These are phyloP conservation scores for Barbatosphaeria neglecta DNA, from an alignment of 495 filamentous ascomycete species.

Conservation along the genomic window DNA sequence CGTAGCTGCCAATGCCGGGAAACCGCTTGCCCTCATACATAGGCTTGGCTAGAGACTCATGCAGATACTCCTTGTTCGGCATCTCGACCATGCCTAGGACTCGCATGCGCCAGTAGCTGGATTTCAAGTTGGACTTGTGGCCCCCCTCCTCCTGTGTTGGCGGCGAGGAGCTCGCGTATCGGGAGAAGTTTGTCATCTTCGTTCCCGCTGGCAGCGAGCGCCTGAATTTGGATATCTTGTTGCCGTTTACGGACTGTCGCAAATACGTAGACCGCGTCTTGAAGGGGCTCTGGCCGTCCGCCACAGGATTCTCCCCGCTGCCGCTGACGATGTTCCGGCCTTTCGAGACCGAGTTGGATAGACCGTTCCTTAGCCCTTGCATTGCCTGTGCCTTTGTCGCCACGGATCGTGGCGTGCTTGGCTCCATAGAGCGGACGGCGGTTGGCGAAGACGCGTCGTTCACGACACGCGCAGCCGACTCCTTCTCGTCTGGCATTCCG, in stretches of 20 bases:
- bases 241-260: slow-evolving; percentile 6
- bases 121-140: slow-evolving; percentile 8
- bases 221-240: slow-evolving; percentile 5
- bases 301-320: background rate
- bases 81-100: slow-evolving; percentile 28
- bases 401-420: background rate
- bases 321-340: background rate
- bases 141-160: slow-evolving; percentile 7
- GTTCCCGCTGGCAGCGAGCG: slow-evolving; percentile 8
- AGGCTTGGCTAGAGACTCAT: slow-evolving; percentile 25
- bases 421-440: background rate
- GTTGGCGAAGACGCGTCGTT: slow-evolving; percentile 1
- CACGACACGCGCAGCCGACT: slow-evolving; percentile 17
- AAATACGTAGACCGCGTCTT: background rate
- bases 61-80: slow-evolving; percentile 30
- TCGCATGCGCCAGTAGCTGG: slow-evolving; percentile 29
- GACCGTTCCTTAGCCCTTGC: background rate
- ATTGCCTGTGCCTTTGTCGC: background rate
- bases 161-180: background rate
- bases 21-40: slow-evolving; percentile 16
- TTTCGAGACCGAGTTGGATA: background rate
- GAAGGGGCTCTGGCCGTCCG: background rate
- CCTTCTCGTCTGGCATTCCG: slow-evolving; percentile 23
- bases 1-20: slow-evolving; percentile 14
- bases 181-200: slow-evolving; percentile 1